Base-by-base conservation (phyloP, 306 rosid genomes). In the cucumber (Cucumis sativus) region DNA sequence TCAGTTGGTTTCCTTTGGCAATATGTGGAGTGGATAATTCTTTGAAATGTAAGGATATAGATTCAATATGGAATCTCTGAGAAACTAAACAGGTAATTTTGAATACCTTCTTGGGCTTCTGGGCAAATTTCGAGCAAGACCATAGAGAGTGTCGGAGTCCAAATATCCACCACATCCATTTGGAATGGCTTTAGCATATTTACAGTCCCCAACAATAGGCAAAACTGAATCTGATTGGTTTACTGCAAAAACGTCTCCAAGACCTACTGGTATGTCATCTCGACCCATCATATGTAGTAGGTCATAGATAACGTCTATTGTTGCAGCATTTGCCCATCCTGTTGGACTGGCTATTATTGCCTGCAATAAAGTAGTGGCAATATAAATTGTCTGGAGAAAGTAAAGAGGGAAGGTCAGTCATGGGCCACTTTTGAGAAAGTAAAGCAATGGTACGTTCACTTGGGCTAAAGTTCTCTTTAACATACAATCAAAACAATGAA, bases 221-320 rank as follows among this genome's bases (percentile, higher is more conserved):
- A 73, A 76, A 51, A 35, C 20, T 59, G 92, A 85, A n/a, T 92
- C 84, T 51, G 91, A 79, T 13, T 93, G 96, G 80, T 91, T 89
- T 81, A 76, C 78, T 20, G 97, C 90, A 83, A 84, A 92, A 10
- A 86, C 51, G 2, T 92, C 96, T 69, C 99, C 97, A 0, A 86
- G 80, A 76, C 99, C 99, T 40, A 95, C 90, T 20, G 84, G 87
- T 60, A 95, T 87, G 85, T 95, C 99, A 3, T 92, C 99, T 43
- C 97, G 91, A 11, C 99, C 97, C 97, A 95, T 95, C 99, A 90
- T 95, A 87, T 95, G 99, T 54, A 95, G 84, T 68, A 95, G 28
- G 65, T 92, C 97, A 80, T 92, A 92, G 4, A 92, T 37, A 11
- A 92, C 78, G 80, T 95, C 97, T 80, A 91, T 90, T 74, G 97